Percentiles rank a stretch among this genome's conserved stretches.
Evolutionary conservation across 169 alveolate species (phyloP).

Genomic region (Cryptosporidium bovis): DNA sequence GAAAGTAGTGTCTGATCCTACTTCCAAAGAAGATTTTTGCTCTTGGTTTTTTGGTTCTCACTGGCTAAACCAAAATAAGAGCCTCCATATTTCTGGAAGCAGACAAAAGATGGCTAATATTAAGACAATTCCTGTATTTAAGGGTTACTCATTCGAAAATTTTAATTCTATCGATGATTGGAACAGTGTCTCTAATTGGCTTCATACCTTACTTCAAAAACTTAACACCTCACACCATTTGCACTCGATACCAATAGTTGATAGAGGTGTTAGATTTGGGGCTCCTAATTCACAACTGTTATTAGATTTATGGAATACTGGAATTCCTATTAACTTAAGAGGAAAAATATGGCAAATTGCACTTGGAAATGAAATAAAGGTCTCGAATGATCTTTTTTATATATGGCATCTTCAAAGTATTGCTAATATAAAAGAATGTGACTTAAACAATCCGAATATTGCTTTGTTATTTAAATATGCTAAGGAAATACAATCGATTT

Average conservation of each 20-base stretch:
- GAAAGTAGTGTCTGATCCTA: neutral
- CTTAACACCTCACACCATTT: slow-evolving; percentile 22
- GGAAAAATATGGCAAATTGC: slow-evolving; percentile 54
- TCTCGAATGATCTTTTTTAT: slow-evolving; percentile 45
- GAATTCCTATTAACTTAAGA: slow-evolving; percentile 56
- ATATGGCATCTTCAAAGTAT: slow-evolving; percentile 35
- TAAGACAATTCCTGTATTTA: slow-evolving; percentile 22
- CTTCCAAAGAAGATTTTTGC: slow-evolving; percentile 5
- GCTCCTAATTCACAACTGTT: slow-evolving; percentile 62
- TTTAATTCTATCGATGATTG: slow-evolving; percentile 4
- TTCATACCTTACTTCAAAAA: slow-evolving; percentile 27
- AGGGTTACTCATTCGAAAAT: slow-evolving; percentile 45
- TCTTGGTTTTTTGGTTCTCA: slow-evolving; percentile 68
- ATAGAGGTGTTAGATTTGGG: slow-evolving; percentile 64
- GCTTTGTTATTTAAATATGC: slow-evolving; percentile 39
- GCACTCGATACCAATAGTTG: slow-evolving; percentile 41
- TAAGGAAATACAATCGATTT: slow-evolving; percentile 45
- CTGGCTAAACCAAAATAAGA: slow-evolving; percentile 57
- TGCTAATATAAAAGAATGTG: slow-evolving; percentile 1
- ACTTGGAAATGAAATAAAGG: slow-evolving; percentile 36
- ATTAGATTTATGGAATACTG: slow-evolving; percentile 35
- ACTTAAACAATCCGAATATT: neutral
- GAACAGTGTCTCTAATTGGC: slow-evolving; percentile 50
- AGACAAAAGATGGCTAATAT: slow-evolving; percentile 6
- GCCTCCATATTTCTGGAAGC: slow-evolving; percentile 27